Evolutionary conservation across 805 yeast genomes (phyloP), one percentile per base, ranked within the genome.

Genomic region (Cyberlindnera mycetangii): DNA sequence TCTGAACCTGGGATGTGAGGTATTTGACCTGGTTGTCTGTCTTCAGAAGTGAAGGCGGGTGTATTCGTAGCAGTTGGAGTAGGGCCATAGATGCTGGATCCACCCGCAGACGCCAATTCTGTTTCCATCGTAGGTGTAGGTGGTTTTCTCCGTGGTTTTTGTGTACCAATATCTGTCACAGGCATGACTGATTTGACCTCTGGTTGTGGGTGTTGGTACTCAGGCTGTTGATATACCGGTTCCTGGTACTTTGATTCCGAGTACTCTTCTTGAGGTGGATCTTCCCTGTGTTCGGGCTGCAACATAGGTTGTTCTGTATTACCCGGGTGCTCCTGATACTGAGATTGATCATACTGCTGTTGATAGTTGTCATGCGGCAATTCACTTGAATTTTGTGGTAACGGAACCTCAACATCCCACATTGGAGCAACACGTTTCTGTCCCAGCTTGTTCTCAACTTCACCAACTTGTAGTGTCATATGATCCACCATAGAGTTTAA

Each of bases 401-500:
- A 24, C 10, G 49, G 49, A 21, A 51, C 50, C 1, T 39, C 44
- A 53, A 54, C 61, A 15, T 40, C 45, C 37, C 44, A 51, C 39
- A 38, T 37, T 4, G 48, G 41, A 20, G 39, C 39, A 9, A n/a
- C n/a, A n/a, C 45, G 37, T 35, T 44, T 40, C 7, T 31, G 14
- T 11, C 52, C 57, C 7, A 59, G 16, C 21, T 54, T 57, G 10
- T 32, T 42, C 38, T 52, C 58, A 12, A 56, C 60, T 7, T 55
- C 39, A 28, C 51, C 48, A 19, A 60, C 60, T 36, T 57, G 57
- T 1, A 67, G 52, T 14, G 58, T 41, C 44, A 58, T 41, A n/a
- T 65, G 54, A 38, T 67, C 70, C 19, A 68, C 68, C 67, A 68
- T 64, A 14, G 59, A 55, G 5, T 56, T 56, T 37, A 71, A 41